Evolutionary conservation across 176 grass and related monocot species (phyloP), one percentile per base, ranked within the genome.

Genomic region (Oryza rufipogon): DNA sequence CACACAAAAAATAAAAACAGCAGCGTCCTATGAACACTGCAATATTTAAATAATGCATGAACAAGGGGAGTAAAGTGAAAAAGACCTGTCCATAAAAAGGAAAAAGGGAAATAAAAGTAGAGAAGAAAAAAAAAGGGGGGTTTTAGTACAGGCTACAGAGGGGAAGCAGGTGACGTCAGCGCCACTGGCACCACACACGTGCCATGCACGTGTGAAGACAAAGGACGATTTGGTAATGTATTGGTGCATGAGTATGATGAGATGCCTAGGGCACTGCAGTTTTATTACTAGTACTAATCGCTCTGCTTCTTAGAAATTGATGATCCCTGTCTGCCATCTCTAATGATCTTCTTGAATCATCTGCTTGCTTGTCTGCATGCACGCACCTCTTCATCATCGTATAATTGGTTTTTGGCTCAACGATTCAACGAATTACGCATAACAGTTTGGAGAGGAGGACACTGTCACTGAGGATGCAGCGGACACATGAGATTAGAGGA

Each of bases 181-280:
- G 42, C 58, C 77, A 85, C 77, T 63, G 70, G 69, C 81, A 76
- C 44, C 48, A 28, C 70, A 80, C 90, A 92, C 90, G 90, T 92
- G 90, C 68, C 7, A 3, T 14, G 83, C 90, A 87, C 87, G 87
- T 89, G 90, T 66, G 79, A 83, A 42, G 80, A 80, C 80, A 44
- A 44, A 47, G 81, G 45, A 15, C 14, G 66, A 79, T 78, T 78
- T 78, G 19, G 17, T 58, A 58, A 58, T 58, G 54, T 17, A 58
- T 20, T 58, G 10, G 1, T 46, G 48, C 48, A 48, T 48, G 3
- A 10, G 11, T 12, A 51, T 32, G 30, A 32, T 32, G 30, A 32
- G 30, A 32, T 51, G 52, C 54, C 54, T 56, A 20, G 54, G 54
- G 19, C 16, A 58, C 19, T 58, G 54, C 54, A 58, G 54, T 58